A percentile compares a stretch with the other conserved stretches of the same genome.
Evolutionary conservation across 352 stramenopile genomes (phyloP).

Genomic region (Globisporangium acanthophoron): DNA sequence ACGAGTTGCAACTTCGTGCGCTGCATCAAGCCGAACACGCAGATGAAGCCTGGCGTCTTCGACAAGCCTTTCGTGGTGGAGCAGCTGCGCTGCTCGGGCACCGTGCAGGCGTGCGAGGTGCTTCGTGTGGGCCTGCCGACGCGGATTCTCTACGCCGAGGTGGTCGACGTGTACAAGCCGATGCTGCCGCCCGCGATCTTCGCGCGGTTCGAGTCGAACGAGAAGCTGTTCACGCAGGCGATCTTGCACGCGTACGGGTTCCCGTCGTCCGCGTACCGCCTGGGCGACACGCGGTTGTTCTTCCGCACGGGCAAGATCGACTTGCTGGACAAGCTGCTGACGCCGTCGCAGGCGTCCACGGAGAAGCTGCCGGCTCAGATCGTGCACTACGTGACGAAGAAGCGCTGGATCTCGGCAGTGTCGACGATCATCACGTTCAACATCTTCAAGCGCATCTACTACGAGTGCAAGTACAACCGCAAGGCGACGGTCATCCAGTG

Average conservation of each 20-base stretch:
- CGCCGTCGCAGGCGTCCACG: conserved; percentile 30
- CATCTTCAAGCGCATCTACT: conserved; percentile 62
- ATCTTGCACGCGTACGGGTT: conserved; percentile 79
- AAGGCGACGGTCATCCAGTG: conserved; percentile 78
- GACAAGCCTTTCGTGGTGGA: conserved; percentile 75
- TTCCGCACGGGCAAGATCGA: conserved; percentile 87
- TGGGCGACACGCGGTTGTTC: conserved; percentile 78
- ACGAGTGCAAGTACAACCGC: conserved; percentile 60
- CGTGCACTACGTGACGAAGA: conserved; percentile 65
- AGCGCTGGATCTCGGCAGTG: conserved; percentile 67
- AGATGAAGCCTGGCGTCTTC: conserved; percentile 86
- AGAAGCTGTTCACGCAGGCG: conserved; percentile 83
- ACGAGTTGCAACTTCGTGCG: conserved; percentile 93
- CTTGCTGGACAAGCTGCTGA: conserved; percentile 71
- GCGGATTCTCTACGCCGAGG: conserved; percentile 80
- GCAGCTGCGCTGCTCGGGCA: conserved; percentile 67
- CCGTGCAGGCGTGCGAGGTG: conserved; percentile 75
- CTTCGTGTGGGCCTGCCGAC: conserved; percentile 77
- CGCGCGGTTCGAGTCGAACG: conserved; percentile 71
- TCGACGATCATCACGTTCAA: conserved; percentile 74
- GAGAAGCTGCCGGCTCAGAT: conserved; percentile 29
- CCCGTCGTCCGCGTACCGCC: conserved; percentile 62
- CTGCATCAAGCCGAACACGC: conserved; percentile 96
- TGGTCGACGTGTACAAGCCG: conserved; percentile 78
- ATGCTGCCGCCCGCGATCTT: conserved; percentile 61